Base-by-base conservation (phyloP, 352 stramenopile species). In the Thalassiosira hispida region DNA sequence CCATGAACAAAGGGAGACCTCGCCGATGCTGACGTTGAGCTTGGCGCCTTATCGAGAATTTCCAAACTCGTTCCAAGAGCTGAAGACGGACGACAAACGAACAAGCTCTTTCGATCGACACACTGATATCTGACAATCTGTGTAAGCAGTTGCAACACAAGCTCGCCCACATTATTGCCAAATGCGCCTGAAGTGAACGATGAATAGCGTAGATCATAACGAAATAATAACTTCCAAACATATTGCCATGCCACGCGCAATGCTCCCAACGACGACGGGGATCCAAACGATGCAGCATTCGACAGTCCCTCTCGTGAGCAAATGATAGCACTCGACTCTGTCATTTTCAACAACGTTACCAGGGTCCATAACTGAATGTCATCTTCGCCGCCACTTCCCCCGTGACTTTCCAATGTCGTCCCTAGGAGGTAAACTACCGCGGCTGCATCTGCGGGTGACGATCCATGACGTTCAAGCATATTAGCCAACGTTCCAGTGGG, bases 301-400 rank as follows among this genome's bases (percentile, higher is more conserved):
- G 25, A 29, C 35, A 84, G 42, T 42, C 71, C 77, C n/a, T 84
- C 67, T 35, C 78, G 77, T 5, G 63, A 79, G 40, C 71, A 83
- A 71, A 89, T 79, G 16, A 88, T 72, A 22, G 74, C 64, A 38
- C 77, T 82, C 22, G 78, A 74, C 29, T 90, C 81, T 27, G 85
- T 77, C 65, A 94, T 78, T 65, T 85, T 84, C 53, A 83, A 72
- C 27, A 93, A 73, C 33, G 64, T 66, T 38, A 88, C 23, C 6
- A 94, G 53, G 23, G 77, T 83, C 85, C 85, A 92, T 27, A 88
- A 56, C 52, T 92, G 89, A n/a, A 88, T 61, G 14, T 69, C 14
- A 25, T 77, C 46, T 47, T 91, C 78, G 27, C 84, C 79, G 14
- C 56, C 65, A 44, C 73, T 76, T 4, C 78, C 77, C n/a, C 89